phyloP scores from a whole-genome alignment of 2,329 filamentous ascomycete genomes.

The Penicillium sp. region DNA sequence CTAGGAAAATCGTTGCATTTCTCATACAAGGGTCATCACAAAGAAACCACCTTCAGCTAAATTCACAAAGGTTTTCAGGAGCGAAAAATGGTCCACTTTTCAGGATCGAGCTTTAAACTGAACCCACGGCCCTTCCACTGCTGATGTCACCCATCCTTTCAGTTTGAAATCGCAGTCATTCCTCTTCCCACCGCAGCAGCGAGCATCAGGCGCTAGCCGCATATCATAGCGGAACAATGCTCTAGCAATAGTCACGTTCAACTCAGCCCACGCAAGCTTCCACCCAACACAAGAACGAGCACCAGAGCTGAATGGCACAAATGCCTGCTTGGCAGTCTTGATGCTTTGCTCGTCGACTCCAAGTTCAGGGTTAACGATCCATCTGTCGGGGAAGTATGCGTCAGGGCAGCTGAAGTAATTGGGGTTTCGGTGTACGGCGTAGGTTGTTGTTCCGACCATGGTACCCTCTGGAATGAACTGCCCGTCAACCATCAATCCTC shows the following conservation, averaged over 20 bases:
- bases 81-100: slow-evolving; percentile 8
- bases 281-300: slow-evolving; percentile 7
- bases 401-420: slow-evolving; percentile 2
- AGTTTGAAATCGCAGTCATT: neutral
- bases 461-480: slow-evolving; percentile 8
- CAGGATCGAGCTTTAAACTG: neutral
- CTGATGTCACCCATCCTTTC: neutral
- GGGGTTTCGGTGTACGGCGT: neutral
- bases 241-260: slow-evolving; percentile 7
- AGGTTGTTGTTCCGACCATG: slow-evolving; percentile 7
- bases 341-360: slow-evolving; percentile 3
- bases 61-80: neutral
- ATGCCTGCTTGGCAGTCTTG: slow-evolving; percentile 2
- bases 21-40: neutral
- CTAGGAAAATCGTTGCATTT: neutral
- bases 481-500: slow-evolving; percentile 3
- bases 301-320: slow-evolving; percentile 7
- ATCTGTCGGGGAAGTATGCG: slow-evolving; percentile 7
- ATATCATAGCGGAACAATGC: slow-evolving; percentile 9
- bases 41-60: neutral
- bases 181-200: neutral
- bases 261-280: slow-evolving; percentile 11
- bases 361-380: neutral
- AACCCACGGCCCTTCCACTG: neutral
- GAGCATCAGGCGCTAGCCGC: slow-evolving; percentile 1